Conservation (phyloP, 805 yeast genomes). For the Isabelozyma heimii region DNA sequence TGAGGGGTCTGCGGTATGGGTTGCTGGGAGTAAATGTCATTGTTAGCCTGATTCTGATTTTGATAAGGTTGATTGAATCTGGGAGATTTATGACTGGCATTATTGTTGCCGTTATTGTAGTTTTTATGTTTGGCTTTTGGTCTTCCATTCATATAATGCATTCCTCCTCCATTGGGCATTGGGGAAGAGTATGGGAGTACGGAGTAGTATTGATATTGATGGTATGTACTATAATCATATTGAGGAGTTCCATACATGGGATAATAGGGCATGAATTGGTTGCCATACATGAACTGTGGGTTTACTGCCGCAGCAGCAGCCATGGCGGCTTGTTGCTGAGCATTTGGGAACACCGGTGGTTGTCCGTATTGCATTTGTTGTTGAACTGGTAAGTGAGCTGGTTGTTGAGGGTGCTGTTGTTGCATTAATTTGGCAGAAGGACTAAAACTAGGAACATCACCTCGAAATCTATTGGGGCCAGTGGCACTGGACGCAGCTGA, state of each 20-base stretch:
- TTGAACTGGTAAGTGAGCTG: not conserved
- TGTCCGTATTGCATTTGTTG: slow-evolving; percentile 2
- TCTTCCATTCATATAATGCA: not conserved
- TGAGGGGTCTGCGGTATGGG: not conserved
- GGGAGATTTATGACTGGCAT: not conserved
- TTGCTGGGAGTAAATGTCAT: not conserved
- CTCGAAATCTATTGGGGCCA: slow-evolving; percentile 36
- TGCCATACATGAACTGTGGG: not conserved
- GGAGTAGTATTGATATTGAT: not conserved
- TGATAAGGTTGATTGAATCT: not conserved
- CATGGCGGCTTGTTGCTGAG: not conserved
- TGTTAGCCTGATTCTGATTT: not conserved
- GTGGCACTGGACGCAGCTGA: slow-evolving; percentile 20
- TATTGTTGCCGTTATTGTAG: not conserved
- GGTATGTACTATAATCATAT: not conserved
- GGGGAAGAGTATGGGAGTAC: not conserved
- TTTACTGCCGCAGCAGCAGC: not conserved
- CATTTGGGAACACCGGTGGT: not conserved
- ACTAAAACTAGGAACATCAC: slow-evolving; percentile 36
- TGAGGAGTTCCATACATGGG: not conserved
- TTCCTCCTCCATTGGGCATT: not conserved
- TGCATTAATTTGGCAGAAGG: slow-evolving; percentile 19
- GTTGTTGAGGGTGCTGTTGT: slow-evolving; percentile 3
- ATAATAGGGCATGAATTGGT: not conserved
- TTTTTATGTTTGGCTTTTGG: not conserved